Conservation (phyloP, 805 yeast species). For the Saturnispora ahearnii region DNA sequence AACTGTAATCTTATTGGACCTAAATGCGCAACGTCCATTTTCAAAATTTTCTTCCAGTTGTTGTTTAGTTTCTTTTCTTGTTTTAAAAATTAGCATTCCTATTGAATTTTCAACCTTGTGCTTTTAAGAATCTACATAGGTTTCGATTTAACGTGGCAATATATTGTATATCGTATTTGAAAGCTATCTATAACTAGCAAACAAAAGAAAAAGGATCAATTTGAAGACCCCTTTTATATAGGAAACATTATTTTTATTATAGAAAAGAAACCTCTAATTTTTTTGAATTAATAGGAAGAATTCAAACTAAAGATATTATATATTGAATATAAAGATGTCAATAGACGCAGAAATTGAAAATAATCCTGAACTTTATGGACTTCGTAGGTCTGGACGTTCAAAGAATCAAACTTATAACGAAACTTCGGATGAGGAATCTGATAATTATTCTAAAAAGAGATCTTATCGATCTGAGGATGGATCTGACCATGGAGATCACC, state of each 20-base stretch:
- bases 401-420: constrained; percentile 30
- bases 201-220: not conserved
- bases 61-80: constrained; percentile 4
- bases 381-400: constrained; percentile 67
- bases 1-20: not conserved
- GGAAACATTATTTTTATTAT: not conserved
- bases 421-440: constrained; percentile 17
- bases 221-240: not conserved
- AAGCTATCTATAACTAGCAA: not conserved
- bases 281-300: not conserved
- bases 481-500: constrained; percentile 25
- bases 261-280: not conserved
- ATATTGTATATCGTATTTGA: not conserved
- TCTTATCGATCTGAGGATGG: constrained; percentile 11
- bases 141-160: not conserved
- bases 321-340: constrained; percentile 12
- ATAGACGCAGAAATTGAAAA: constrained; percentile 40
- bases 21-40: constrained; percentile 4
- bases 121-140: not conserved
- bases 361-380: constrained; percentile 77
- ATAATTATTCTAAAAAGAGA: constrained; percentile 4
- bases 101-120: not conserved
- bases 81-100: not conserved
- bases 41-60: not conserved
- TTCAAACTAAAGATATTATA: not conserved